phyloP scores from a whole-genome alignment of 2,329 filamentous ascomycete genomes.

The Apiospora rasikravindrae region DNA sequence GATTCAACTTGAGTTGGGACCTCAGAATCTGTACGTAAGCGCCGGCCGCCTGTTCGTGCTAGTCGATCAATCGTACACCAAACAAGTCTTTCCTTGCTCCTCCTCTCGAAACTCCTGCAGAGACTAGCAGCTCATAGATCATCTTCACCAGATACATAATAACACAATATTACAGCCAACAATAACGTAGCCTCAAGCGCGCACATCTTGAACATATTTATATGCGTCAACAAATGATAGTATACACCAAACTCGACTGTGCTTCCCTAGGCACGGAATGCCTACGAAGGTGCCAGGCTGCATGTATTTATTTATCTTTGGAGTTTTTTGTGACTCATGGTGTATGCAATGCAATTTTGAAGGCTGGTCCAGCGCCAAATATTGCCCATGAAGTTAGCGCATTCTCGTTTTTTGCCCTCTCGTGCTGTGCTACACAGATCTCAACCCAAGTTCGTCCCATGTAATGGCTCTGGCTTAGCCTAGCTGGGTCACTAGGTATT shows the following conservation, averaged over 20 bases:
- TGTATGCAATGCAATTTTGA: neutral
- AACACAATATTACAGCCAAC: neutral
- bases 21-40: neutral
- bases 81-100: neutral
- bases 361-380: neutral
- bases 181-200: too few species aligned
- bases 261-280: neutral
- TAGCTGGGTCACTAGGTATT: neutral
- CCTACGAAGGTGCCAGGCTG: neutral
- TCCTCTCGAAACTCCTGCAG: neutral
- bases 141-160: neutral
- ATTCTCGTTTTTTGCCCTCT: neutral
- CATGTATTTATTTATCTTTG: neutral
- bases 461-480: neutral
- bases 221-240: neutral
- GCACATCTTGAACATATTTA: too few species aligned
- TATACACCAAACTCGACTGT: neutral
- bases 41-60: neutral
- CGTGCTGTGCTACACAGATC: neutral
- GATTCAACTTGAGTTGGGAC: neutral
- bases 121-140: neutral
- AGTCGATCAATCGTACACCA: neutral
- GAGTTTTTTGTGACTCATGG: neutral
- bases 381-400: neutral
- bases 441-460: slow-evolving; percentile 14